Base-by-base conservation (phyloP, 2,329 filamentous ascomycete species). In the Talaromyces sp. region DNA sequence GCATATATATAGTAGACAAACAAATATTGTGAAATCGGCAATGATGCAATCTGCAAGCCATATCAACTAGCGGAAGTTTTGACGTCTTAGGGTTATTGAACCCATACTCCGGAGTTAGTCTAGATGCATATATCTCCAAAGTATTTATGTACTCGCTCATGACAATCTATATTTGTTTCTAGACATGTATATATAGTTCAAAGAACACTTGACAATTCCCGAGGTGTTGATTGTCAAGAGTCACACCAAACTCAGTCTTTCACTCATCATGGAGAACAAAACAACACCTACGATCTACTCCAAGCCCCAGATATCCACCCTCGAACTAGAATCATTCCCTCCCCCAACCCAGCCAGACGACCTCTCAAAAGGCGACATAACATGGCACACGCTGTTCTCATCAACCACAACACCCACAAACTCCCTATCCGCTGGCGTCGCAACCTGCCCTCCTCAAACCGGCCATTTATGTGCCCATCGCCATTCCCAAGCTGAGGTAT, bases 301-400 rank as follows among this genome's bases (percentile, higher is more conserved):
- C 1, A 29, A 51, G n/a, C 11, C 25, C 25, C 47, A 51, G 10
- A 29, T 51, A 51, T 51, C 47, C 15, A 13, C 47, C 47, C 47
- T 29, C 19, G 2, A 49, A 49, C 13, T 2, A 51, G 47, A 51
- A 51, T 29, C 25, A 29, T 51, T 29, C 3, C 15, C 47, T 17
- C 47, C 25, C 7, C 47, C 47, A n/a, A 17, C 5, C 11, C 25
- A 29, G 2, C 25, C 15, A 27, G 11, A 17, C 11, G 22, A 49
- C 11, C 19, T 5, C 45, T 49, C 13, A 1, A 49, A 25, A 27
- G 45, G 45, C 45, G 45, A 49, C 13, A 27, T 49, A 25, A 49
- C 45, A 27, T 49, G 45, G 61, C 51, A 64, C 25, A 64, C 61
- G 3, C 61, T 64, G n/a, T 43, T 64, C 27, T 64, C 61, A 22